Conservation (phyloP, 1,284 basidiomycete species). For the Cystobasidiaceae sp. region DNA sequence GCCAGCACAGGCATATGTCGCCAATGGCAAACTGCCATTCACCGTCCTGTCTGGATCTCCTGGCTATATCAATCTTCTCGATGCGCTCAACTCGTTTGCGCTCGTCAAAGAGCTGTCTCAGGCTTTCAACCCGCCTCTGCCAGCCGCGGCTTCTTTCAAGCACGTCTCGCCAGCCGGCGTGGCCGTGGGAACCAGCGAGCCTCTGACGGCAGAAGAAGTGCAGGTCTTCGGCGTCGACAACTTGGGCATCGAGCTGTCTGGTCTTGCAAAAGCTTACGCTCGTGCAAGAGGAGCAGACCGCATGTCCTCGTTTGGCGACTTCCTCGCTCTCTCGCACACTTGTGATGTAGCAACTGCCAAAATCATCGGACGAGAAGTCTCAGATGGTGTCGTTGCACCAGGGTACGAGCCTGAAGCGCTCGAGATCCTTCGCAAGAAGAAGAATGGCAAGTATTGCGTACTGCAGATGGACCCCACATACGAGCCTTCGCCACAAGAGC, state of each 20-base stretch:
- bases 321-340: conserved; percentile 87
- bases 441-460: conserved; percentile 97
- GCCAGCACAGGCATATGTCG: conserved; percentile 94
- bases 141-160: conserved; percentile 98
- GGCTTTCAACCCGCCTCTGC: conserved; percentile 60
- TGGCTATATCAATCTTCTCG: conserved; percentile 98
- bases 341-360: conserved; percentile 91
- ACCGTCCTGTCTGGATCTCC: conserved; percentile 91
- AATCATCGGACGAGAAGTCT: conserved; percentile 96
- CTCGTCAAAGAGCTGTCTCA: conserved; percentile 90
- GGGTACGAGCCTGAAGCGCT: conserved; percentile 84
- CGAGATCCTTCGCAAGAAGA: conserved; percentile 91
- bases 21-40: conserved; percentile 84
- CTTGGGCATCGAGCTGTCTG: conserved; percentile 78
- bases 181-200: conserved; percentile 69
- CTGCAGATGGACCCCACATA: conserved; percentile 84
- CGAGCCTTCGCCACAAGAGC: conserved; percentile 72
- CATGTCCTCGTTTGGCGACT: conserved; percentile 99
- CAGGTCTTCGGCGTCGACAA: conserved; percentile 96
- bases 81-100: conserved; percentile 94
- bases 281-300: conserved; percentile 95
- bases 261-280: conserved; percentile 88
- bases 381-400: conserved; percentile 95
- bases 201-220: conserved; percentile 78
- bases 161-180: conserved; percentile 97